Conservation (phyloP, 495 filamentous ascomycete genomes). For the Haplographium delicatum region DNA sequence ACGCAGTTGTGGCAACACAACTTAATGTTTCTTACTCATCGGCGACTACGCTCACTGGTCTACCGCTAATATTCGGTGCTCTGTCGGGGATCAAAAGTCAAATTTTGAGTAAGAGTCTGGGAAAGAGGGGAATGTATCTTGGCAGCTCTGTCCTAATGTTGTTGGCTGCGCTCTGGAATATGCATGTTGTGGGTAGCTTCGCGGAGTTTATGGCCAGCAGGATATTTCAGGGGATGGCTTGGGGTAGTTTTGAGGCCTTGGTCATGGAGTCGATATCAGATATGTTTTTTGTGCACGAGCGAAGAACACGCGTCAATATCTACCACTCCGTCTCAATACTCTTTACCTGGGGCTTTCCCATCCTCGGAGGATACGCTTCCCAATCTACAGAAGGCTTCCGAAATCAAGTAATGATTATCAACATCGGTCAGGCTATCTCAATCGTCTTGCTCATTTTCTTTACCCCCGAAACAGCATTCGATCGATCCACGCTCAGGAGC, state of each 20-base stretch:
- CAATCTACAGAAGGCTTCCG: slow-evolving; percentile 31
- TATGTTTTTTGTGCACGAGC: slow-evolving; percentile 49
- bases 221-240: slow-evolving; percentile 46
- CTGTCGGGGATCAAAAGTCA: slow-evolving; percentile 36
- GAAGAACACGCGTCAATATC: slow-evolving; percentile 31
- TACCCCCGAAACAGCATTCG: slow-evolving; percentile 45
- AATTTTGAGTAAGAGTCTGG: slow-evolving; percentile 36
- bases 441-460: slow-evolving; percentile 39
- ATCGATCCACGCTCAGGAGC: slow-evolving; percentile 29
- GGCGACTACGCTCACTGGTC: slow-evolving; percentile 40
- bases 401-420: slow-evolving; percentile 42
- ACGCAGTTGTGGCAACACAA: slow-evolving; percentile 33
- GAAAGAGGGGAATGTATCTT: slow-evolving; percentile 44
- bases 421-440: slow-evolving; percentile 38
- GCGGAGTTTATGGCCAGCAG: slow-evolving; percentile 43
- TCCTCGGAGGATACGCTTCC: slow-evolving; percentile 44
- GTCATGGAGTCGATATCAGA: slow-evolving; percentile 42
- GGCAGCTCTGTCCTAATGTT: slow-evolving; percentile 37
- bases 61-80: slow-evolving; percentile 42
- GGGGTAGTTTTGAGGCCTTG: slow-evolving; percentile 47
- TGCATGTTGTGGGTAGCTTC: slow-evolving; percentile 34
- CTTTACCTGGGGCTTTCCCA: slow-evolving; percentile 43
- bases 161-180: slow-evolving; percentile 42
- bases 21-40: slow-evolving; percentile 39
- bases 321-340: slow-evolving; percentile 35